These are phyloP conservation scores for Carex littledalei DNA, from an alignment of 176 grass and related monocot genomes.

Conservation along the genomic window DNA sequence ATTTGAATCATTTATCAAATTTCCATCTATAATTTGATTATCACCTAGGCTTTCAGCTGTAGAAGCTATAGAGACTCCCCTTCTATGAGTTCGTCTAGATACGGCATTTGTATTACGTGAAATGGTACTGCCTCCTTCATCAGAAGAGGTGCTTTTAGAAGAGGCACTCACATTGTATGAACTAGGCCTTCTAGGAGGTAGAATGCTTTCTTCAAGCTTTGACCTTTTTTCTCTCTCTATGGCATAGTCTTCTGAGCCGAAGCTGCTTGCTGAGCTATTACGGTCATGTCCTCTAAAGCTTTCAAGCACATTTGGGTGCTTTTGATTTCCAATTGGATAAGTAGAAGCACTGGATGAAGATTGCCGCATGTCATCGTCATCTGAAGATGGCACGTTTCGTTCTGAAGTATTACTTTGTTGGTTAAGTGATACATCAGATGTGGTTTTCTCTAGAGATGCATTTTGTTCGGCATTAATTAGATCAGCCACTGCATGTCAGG, in stretches of 20 bases:
- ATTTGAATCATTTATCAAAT: neutral
- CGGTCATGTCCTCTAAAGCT: neutral
- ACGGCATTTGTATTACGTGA: neutral
- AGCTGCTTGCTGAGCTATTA: neutral
- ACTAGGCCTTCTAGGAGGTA: neutral
- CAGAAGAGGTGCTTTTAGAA: constrained; percentile 24
- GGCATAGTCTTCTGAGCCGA: constrained; percentile 3
- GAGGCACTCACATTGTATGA: neutral
- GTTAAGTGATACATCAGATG: neutral
- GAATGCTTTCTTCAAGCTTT: neutral
- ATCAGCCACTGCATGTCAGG: constrained; percentile 12
- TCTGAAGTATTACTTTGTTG: neutral
- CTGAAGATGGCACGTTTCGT: neutral
- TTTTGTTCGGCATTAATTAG: constrained; percentile 2
- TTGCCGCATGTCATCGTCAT: neutral
- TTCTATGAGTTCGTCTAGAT: constrained; percentile 2
- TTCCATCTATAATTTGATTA: constrained; percentile 1
- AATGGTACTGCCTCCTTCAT: constrained; percentile 9
- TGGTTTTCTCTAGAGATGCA: neutral
- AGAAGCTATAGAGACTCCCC: neutral
- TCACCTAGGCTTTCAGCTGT: neutral
- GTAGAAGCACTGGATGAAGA: neutral
- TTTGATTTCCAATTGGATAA: neutral
- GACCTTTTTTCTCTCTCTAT: neutral
- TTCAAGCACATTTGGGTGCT: neutral